A percentile compares a stretch with the other conserved stretches of the same genome.
These are phyloP conservation scores for Cytospora mali DNA, from an alignment of 2,329 filamentous ascomycete genomes.

Conservation along the genomic window DNA sequence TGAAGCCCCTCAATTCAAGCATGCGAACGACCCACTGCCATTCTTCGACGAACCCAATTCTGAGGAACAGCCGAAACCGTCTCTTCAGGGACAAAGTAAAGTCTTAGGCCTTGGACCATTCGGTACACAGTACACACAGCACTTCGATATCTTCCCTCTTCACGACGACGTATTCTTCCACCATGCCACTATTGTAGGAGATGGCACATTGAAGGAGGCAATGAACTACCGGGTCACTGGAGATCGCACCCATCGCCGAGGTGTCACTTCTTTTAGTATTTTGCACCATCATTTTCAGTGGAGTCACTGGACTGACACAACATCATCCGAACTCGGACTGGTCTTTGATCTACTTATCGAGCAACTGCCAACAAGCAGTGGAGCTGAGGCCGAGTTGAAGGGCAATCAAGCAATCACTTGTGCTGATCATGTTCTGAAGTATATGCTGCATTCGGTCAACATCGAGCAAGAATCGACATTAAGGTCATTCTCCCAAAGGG, in stretches of 20 bases:
- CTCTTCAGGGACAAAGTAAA: constrained; percentile 38
- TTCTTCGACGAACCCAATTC: constrained; percentile 31
- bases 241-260: constrained; percentile 33
- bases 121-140: constrained; percentile 61
- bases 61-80: constrained; percentile 31
- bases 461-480: constrained; percentile 41
- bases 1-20: constrained; percentile 54
- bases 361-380: constrained; percentile 38
- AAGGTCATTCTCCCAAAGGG: constrained; percentile 48
- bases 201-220: constrained; percentile 50
- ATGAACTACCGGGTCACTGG: constrained; percentile 32
- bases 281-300: constrained; percentile 55
- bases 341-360: constrained; percentile 62
- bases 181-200: constrained; percentile 60
- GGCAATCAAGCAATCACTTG: constrained; percentile 18
- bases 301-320: constrained; percentile 58
- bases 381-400: constrained; percentile 27
- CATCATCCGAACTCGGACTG: constrained; percentile 64
- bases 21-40: constrained; percentile 56
- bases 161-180: constrained; percentile 61
- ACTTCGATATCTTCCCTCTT: constrained; percentile 65
- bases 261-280: constrained; percentile 47
- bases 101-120: constrained; percentile 61
- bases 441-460: constrained; percentile 47
- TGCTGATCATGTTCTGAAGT: constrained; percentile 50